Conservation (phyloP, 768 basidiomycete genomes). For the Leccinum aurantiacum region DNA sequence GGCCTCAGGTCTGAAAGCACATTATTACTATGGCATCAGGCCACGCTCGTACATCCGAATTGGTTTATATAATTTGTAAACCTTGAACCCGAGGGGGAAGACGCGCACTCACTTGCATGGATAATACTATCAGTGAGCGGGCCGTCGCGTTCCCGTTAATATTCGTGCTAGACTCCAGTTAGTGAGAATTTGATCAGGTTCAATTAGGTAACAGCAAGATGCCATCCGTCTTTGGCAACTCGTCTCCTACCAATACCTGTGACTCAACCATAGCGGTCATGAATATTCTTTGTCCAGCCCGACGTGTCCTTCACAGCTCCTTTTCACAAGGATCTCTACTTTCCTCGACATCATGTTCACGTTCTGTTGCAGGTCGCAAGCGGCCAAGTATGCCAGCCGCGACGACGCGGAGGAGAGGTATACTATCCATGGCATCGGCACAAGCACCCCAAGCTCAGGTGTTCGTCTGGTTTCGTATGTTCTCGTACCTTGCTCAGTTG, state of each 20-base stretch:
- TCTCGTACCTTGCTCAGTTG: conserved; percentile 25
- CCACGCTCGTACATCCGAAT: neutral
- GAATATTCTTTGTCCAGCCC: conserved; percentile 22
- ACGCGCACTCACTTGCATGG: no score
- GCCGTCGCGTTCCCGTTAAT: conserved; percentile 1
- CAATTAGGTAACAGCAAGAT: neutral
- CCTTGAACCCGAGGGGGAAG: no score
- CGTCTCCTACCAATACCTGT: neutral
- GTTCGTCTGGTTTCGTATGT: conserved; percentile 19
- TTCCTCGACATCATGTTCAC: conserved; percentile 4
- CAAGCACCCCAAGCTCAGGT: conserved; percentile 10
- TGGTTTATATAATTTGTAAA: neutral
- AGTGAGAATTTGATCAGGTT: conserved; percentile 6
- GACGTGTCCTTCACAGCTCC: conserved; percentile 23
- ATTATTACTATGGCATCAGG: no score
- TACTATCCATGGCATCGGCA: conserved; percentile 15
- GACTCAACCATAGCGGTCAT: conserved; percentile 13
- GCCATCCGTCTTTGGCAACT: conserved; percentile 16
- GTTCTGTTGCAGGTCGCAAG: neutral
- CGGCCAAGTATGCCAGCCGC: neutral
- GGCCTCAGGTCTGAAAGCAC: neutral
- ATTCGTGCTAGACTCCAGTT: neutral
- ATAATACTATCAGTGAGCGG: no score
- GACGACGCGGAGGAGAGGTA: conserved; percentile 8
- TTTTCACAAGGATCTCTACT: conserved; percentile 15